Conservation (phyloP, 352 stramenopile genomes). For the Phytopythium ostracodes region DNA sequence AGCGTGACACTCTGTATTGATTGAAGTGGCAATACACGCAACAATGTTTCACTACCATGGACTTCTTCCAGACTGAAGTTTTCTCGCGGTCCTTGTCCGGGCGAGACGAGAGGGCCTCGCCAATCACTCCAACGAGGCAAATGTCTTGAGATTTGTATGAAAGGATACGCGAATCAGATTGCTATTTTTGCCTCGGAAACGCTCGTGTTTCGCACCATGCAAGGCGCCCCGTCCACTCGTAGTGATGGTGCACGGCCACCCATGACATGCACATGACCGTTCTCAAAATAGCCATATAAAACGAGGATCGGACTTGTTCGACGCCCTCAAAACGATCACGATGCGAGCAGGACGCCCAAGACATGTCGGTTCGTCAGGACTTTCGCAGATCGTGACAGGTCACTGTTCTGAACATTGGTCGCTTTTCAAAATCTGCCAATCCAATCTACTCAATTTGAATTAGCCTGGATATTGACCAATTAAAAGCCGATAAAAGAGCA, state of each 20-base stretch:
- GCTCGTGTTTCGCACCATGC: neutral
- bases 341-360: too few species aligned
- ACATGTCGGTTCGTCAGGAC: too few species aligned
- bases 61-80: neutral
- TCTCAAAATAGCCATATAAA: too few species aligned
- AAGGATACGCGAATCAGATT: neutral
- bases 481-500: too few species aligned
- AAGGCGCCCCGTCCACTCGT: neutral
- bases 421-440: conserved; percentile 5
- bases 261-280: neutral
- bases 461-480: too few species aligned
- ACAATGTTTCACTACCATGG: neutral
- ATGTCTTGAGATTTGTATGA: neutral
- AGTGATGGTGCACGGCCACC: neutral
- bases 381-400: too few species aligned
- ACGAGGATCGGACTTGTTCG: neutral
- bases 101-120: conserved; percentile 1
- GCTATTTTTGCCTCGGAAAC: neutral
- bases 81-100: conserved; percentile 1
- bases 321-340: too few species aligned
- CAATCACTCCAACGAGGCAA: neutral
- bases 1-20: neutral
- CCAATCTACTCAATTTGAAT: too few species aligned
- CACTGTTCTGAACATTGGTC: too few species aligned
- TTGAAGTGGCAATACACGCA: neutral